These are phyloP conservation scores for Microsporum ferrugineum DNA, from an alignment of 2,329 filamentous ascomycete species.

Conservation along the genomic window DNA sequence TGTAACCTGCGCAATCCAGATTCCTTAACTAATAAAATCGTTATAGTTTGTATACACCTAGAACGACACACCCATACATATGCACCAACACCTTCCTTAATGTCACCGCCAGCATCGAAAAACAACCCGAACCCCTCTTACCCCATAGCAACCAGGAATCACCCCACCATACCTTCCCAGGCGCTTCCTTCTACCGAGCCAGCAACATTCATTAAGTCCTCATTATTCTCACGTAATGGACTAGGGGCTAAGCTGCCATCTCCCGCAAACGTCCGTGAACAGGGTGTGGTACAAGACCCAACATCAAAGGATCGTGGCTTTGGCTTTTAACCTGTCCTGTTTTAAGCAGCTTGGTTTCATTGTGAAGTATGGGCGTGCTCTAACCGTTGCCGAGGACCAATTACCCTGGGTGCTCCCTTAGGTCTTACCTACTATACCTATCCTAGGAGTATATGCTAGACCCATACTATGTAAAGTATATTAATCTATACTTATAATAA, in stretches of 20 bases:
- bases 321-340: constrained; percentile 9
- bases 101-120: background rate
- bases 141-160: background rate
- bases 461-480: constrained; percentile 15
- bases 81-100: background rate
- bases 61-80: too few relatives aligned
- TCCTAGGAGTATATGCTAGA: constrained; percentile 29
- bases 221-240: constrained; percentile 2
- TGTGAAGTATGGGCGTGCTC: constrained; percentile 17
- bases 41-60: too few relatives aligned
- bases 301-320: background rate
- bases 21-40: too few relatives aligned
- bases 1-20: too few relatives aligned
- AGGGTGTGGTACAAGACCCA: background rate
- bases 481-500: constrained; percentile 21
- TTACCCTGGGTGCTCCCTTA: constrained; percentile 16
- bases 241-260: constrained; percentile 1
- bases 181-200: background rate
- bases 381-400: constrained; percentile 16
- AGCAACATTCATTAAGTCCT: constrained; percentile 2
- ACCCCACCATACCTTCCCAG: background rate
- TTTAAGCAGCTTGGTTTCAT: constrained; percentile 15
- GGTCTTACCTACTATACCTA: constrained; percentile 20
- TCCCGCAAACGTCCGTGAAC: constrained; percentile 3
- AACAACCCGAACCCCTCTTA: background rate